Percentiles rank a stretch among this genome's conserved stretches.
phyloP scores from a whole-genome alignment of 345 rosid species.

The Xanthoceras sorbifolium region DNA sequence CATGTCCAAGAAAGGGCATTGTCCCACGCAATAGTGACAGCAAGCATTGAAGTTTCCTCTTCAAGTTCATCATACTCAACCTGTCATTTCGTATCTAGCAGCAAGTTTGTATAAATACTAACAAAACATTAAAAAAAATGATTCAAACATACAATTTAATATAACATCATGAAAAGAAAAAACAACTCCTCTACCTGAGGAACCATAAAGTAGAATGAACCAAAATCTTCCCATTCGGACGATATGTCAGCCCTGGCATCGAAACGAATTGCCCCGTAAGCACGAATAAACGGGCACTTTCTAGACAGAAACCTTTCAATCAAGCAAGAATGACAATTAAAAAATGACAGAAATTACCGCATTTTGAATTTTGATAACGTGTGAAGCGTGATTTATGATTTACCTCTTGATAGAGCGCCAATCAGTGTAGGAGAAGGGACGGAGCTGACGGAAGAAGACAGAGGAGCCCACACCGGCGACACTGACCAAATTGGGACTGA shows the following conservation, averaged over 20 bases:
- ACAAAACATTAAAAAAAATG: not conserved
- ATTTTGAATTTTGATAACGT: not conserved
- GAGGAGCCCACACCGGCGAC: slow-evolving; percentile 90
- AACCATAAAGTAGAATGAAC: slow-evolving; percentile 77
- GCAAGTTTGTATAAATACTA: slow-evolving; percentile 33
- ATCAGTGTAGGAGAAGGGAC: slow-evolving; percentile 70
- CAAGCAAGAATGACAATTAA: not conserved
- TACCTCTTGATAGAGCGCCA: slow-evolving; percentile 88
- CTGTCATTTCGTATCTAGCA: slow-evolving; percentile 57
- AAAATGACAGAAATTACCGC: not conserved
- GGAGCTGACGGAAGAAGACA: slow-evolving; percentile 60
- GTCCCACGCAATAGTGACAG: slow-evolving; percentile 81
- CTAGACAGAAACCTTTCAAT: slow-evolving; percentile 62
- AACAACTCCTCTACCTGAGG: slow-evolving; percentile 61
- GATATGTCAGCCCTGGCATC: slow-evolving; percentile 60
- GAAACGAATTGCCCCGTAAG: slow-evolving; percentile 86
- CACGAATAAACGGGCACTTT: slow-evolving; percentile 75
- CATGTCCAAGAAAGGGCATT: slow-evolving; percentile 61
- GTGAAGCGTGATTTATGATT: not conserved
- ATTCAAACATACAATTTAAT: not conserved
- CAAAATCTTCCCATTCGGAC: slow-evolving; percentile 78
- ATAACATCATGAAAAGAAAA: no score
- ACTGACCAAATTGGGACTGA: slow-evolving; percentile 41
- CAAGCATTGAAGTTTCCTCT: slow-evolving; percentile 67
- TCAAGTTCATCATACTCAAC: slow-evolving; percentile 86